Conservation (phyloP, 805 yeast genomes). For the Cyberlindnera veronae region DNA sequence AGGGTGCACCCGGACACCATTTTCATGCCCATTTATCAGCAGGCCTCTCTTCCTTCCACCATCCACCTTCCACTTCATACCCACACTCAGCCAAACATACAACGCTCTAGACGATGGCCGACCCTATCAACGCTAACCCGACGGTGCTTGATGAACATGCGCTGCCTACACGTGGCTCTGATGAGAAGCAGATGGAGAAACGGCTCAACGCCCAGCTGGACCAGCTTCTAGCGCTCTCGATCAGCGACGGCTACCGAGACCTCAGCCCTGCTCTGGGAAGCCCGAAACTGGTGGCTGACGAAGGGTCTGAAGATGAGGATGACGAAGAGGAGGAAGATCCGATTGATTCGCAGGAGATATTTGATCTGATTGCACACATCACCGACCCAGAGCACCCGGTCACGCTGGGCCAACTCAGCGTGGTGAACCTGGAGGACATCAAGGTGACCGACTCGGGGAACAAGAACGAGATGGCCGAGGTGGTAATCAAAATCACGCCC, state of each 20-base stretch:
- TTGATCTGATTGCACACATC: constrained; percentile 77
- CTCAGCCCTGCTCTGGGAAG: constrained; percentile 3
- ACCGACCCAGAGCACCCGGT: constrained; percentile 98
- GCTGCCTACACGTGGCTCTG: constrained; percentile 62
- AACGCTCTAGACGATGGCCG: constrained; percentile 48
- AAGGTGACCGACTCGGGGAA: constrained; percentile 57
- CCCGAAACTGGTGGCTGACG: constrained; percentile 16
- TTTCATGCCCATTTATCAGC: too few relatives aligned
- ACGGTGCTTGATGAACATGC: constrained; percentile 70
- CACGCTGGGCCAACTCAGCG: constrained; percentile 90
- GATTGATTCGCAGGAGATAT: constrained; percentile 87
- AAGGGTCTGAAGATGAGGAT: constrained; percentile 29
- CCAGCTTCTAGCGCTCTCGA: constrained; percentile 14
- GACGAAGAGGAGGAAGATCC: constrained; percentile 50
- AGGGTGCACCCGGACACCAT: constrained; percentile 1
- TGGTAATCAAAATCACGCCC: constrained; percentile 84
- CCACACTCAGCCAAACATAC: constrained; percentile 25
- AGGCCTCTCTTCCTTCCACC: too few relatives aligned
- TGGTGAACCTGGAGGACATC: constrained; percentile 83
- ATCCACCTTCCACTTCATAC: neutral
- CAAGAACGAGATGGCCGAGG: constrained; percentile 59
- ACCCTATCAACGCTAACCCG: constrained; percentile 90
- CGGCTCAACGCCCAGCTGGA: constrained; percentile 20
- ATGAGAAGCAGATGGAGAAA: constrained; percentile 12
- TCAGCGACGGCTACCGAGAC: constrained; percentile 1